These are phyloP conservation scores for Aspergillus incahuasiensis DNA, from an alignment of 495 filamentous ascomycete genomes.

Conservation along the genomic window DNA sequence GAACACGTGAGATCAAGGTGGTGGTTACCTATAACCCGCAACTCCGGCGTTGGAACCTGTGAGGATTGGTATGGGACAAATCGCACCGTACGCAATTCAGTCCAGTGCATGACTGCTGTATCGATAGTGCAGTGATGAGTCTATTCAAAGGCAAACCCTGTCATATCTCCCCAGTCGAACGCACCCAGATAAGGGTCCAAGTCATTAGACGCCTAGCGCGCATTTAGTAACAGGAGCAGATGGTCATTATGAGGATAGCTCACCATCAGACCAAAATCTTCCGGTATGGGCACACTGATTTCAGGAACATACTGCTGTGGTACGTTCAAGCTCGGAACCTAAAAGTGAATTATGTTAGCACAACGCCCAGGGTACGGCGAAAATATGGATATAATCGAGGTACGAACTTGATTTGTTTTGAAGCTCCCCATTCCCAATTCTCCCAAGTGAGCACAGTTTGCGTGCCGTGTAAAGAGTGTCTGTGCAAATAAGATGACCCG, in stretches of 20 bases:
- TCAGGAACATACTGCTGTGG: conserved; percentile 24
- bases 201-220: conserved; percentile 28
- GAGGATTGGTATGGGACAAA: background rate
- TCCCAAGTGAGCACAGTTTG: conserved; percentile 36
- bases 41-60: background rate
- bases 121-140: background rate
- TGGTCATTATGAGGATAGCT: conserved; percentile 1
- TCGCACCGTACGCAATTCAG: background rate
- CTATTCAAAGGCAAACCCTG: conserved; percentile 30
- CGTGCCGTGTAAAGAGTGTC: conserved; percentile 34
- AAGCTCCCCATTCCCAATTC: conserved; percentile 31
- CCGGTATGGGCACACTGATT: conserved; percentile 23
- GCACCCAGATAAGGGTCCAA: conserved; percentile 44
- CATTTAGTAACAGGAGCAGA: conserved; percentile 3
- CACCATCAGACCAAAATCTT: conserved; percentile 28
- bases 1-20: no score
- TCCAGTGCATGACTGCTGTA: background rate
- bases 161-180: conserved; percentile 42
- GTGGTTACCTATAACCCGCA: no score
- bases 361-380: background rate
- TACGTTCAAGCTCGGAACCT: conserved; percentile 28
- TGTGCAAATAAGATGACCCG: conserved; percentile 37
- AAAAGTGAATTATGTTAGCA: background rate
- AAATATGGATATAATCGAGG: background rate
- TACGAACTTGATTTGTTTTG: conserved; percentile 32